Percentiles rank a stretch among this genome's conserved stretches.
Evolutionary conservation across 2,329 filamentous ascomycete species (phyloP).

Genomic region (Nemania diffusa): DNA sequence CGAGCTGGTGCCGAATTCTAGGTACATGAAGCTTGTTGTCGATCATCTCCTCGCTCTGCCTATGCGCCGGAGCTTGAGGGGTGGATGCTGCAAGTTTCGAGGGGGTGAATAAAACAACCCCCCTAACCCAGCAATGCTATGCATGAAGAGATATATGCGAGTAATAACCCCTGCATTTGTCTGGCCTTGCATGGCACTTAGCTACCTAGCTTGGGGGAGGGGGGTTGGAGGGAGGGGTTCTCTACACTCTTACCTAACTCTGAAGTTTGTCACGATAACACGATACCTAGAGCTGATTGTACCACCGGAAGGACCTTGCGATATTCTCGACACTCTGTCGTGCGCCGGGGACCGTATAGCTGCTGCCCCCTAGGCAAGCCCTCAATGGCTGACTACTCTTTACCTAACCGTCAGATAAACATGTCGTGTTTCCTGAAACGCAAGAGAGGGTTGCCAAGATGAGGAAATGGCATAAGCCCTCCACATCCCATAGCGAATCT

Average conservation of each 20-base stretch:
- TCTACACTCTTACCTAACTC: constrained; percentile 22
- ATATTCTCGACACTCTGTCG: constrained; percentile 23
- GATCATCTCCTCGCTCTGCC: constrained; percentile 19
- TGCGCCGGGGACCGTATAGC: constrained; percentile 15
- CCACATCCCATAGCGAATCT: neutral
- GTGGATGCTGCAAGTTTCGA: constrained; percentile 12
- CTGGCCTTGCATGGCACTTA: constrained; percentile 26
- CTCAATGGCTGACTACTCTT: constrained; percentile 1
- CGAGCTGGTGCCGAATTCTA: constrained; percentile 27
- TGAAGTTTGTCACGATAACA: constrained; percentile 32
- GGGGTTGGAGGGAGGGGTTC: no score
- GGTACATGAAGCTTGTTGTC: constrained; percentile 26
- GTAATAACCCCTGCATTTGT: constrained; percentile 34
- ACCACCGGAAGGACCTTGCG: constrained; percentile 20
- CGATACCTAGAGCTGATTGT: constrained; percentile 14
- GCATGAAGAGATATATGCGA: constrained; percentile 27
- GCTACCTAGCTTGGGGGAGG: no score
- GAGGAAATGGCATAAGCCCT: constrained; percentile 8
- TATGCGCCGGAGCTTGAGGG: constrained; percentile 23
- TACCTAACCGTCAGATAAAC: neutral
- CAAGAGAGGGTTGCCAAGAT: constrained; percentile 6
- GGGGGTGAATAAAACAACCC: constrained; percentile 28
- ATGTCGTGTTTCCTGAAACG: constrained; percentile 17
- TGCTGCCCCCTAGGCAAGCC: constrained; percentile 5
- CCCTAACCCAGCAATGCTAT: constrained; percentile 27